A percentile compares a stretch with the other conserved stretches of the same genome.
Evolutionary conservation across 2,329 filamentous ascomycete genomes (phyloP).

Genomic region (Botryosphaeria dothidea): DNA sequence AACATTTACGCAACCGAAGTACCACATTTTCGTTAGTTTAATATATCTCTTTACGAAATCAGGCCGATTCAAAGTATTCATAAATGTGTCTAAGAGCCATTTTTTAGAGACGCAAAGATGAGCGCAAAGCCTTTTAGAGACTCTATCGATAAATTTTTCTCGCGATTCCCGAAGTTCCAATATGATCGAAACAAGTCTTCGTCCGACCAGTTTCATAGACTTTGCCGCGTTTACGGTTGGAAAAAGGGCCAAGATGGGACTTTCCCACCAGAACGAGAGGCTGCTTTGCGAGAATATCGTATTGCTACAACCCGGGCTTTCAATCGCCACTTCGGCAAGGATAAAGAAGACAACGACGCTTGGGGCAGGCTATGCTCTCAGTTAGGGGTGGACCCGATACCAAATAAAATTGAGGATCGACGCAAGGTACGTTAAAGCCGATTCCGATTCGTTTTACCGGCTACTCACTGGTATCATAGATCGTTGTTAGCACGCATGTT

Average conservation of each 20-base stretch:
- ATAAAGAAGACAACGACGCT: constrained; percentile 17
- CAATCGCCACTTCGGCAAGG: constrained; percentile 21
- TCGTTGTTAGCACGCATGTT: constrained; percentile 12
- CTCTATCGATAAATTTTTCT: constrained; percentile 7
- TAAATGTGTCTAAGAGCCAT: no score
- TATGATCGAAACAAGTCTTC: constrained; percentile 14
- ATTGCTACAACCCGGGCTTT: constrained; percentile 20
- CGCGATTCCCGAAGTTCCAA: constrained; percentile 14
- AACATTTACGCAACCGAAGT: no score
- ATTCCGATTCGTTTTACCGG: not conserved
- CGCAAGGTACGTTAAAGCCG: not conserved
- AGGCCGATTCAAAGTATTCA: no score
- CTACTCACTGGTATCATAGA: not conserved
- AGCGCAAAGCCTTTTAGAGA: not conserved
- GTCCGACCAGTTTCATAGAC: constrained; percentile 20
- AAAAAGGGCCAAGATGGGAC: constrained; percentile 10
- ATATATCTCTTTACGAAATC: no score
- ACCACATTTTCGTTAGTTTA: no score
- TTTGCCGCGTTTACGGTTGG: constrained; percentile 23
- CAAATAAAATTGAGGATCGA: constrained; percentile 3
- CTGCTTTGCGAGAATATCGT: constrained; percentile 20
- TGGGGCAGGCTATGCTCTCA: constrained; percentile 21
- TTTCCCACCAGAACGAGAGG: not conserved
- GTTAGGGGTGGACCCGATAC: constrained; percentile 18
- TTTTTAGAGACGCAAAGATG: no score